phyloP scores from a whole-genome alignment of 2,329 filamentous ascomycete genomes.

The Xylariaceae sp. region DNA sequence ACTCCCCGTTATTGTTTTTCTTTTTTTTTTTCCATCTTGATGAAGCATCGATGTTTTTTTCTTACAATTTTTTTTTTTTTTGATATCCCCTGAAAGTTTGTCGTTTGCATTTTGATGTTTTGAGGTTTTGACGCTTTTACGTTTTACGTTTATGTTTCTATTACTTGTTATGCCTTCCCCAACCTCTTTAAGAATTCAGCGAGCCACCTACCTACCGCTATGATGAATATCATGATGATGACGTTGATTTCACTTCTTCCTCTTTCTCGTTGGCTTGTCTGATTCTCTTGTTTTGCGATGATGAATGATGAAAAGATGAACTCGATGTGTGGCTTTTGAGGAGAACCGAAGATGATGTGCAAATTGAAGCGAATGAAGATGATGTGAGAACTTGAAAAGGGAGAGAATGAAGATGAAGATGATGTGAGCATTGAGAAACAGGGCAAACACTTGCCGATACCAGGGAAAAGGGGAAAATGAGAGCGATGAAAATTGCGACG shows the following conservation, averaged over 20 bases:
- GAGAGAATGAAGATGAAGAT: not conserved
- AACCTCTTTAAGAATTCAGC: slow-evolving; percentile 11
- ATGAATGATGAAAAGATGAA: slow-evolving; percentile 10
- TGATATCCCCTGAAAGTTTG: not conserved
- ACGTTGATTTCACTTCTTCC: slow-evolving; percentile 1
- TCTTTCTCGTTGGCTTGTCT: slow-evolving; percentile 6
- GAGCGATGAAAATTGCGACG: not conserved
- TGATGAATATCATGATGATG: not conserved
- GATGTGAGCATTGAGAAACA: not conserved
- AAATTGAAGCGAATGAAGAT: not conserved
- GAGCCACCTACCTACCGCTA: slow-evolving; percentile 15
- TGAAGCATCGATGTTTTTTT: slow-evolving; percentile 1
- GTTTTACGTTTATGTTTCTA: slow-evolving; percentile 10
- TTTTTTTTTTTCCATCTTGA: slow-evolving; percentile 3
- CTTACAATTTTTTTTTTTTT: not conserved
- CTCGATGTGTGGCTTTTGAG: not conserved
- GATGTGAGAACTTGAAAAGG: not conserved
- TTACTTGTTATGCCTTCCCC: slow-evolving; percentile 4
- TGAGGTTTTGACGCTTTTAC: no score
- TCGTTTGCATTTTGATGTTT: slow-evolving; percentile 10
- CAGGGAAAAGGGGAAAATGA: no score
- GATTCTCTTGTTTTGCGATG: slow-evolving; percentile 16
- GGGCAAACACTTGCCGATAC: no score
- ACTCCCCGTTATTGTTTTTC: not conserved
- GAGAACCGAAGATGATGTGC: not conserved